Evolutionary conservation across 163 green algal species (phyloP).

Genomic region (Volvox carteri): DNA sequence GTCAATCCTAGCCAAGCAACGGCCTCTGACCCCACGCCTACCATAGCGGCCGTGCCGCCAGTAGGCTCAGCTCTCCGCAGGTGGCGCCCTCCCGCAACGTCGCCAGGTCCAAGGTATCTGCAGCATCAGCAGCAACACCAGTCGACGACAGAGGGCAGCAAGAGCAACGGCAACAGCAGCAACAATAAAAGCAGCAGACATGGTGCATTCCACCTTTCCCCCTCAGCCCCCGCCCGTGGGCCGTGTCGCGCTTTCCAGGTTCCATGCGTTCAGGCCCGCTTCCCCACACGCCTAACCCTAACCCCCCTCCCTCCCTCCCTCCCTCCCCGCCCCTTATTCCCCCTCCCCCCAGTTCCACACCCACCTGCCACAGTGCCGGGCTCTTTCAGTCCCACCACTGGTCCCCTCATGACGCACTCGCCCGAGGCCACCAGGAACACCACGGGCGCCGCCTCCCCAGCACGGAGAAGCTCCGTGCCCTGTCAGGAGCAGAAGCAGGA

Average conservation of each 20-base stretch:
- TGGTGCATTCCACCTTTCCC: too few species aligned
- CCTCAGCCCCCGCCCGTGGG: too few species aligned
- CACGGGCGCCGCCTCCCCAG: constrained; percentile 40
- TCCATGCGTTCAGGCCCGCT: too few species aligned
- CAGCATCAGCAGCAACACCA: background rate
- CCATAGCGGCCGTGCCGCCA: constrained; percentile 53
- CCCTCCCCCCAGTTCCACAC: background rate
- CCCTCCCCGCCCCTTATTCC: background rate
- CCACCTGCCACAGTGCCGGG: constrained; percentile 12
- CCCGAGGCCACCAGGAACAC: constrained; percentile 52
- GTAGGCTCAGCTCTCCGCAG: constrained; percentile 56
- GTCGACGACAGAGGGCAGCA: too few species aligned
- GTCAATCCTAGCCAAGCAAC: too few species aligned
- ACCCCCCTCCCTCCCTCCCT: background rate
- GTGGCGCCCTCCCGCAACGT: constrained; percentile 47
- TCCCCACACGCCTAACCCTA: too few species aligned
- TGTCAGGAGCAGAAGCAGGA: background rate
- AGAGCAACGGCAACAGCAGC: too few species aligned
- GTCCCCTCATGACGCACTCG: constrained; percentile 40
- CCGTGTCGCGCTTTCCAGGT: too few species aligned
- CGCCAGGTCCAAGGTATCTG: constrained; percentile 12
- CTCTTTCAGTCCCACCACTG: constrained; percentile 46
- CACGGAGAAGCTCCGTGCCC: constrained; percentile 56
- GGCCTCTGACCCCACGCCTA: background rate
- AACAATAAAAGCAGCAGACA: too few species aligned